Conservation (phyloP, 768 basidiomycete species). For the Tephrocybe rancida region DNA sequence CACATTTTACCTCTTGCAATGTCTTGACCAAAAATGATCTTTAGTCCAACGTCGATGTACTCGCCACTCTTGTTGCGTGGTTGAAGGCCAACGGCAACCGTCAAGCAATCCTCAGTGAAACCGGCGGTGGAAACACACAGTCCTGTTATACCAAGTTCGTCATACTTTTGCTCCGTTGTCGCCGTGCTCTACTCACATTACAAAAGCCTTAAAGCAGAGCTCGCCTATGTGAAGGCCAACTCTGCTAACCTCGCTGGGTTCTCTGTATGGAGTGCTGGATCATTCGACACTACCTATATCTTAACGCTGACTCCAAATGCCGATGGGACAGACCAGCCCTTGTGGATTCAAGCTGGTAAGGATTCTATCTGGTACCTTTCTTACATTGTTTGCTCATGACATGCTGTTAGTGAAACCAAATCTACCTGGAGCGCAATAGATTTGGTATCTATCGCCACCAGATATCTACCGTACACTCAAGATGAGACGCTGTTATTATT, state of each 20-base stretch:
- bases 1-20: not conserved
- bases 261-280: slow-evolving; percentile 54
- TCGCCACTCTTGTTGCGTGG: slow-evolving; percentile 44
- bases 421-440: slow-evolving; percentile 18
- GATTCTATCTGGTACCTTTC: not conserved
- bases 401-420: slow-evolving; percentile 23
- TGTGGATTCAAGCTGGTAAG: slow-evolving; percentile 45
- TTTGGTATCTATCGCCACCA: too few relatives aligned
- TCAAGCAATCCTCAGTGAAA: slow-evolving; percentile 44
- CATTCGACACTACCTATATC: slow-evolving; percentile 52
- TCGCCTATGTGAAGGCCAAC: slow-evolving; percentile 47
- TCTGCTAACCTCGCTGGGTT: slow-evolving; percentile 50
- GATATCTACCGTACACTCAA: too few relatives aligned
- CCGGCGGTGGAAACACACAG: slow-evolving; percentile 54
- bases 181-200: not conserved
- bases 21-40: slow-evolving; percentile 10
- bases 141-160: slow-evolving; percentile 42
- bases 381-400: not conserved
- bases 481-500: too few relatives aligned
- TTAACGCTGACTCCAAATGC: slow-evolving; percentile 49
- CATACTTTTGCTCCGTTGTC: not conserved
- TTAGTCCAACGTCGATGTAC: slow-evolving; percentile 40
- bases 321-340: slow-evolving; percentile 47
- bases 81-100: slow-evolving; percentile 34
- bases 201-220: slow-evolving; percentile 38